Evolutionary conservation across 345 rosid species (phyloP), one percentile per base, ranked within the genome.

Genomic region (Populus euphratica): DNA sequence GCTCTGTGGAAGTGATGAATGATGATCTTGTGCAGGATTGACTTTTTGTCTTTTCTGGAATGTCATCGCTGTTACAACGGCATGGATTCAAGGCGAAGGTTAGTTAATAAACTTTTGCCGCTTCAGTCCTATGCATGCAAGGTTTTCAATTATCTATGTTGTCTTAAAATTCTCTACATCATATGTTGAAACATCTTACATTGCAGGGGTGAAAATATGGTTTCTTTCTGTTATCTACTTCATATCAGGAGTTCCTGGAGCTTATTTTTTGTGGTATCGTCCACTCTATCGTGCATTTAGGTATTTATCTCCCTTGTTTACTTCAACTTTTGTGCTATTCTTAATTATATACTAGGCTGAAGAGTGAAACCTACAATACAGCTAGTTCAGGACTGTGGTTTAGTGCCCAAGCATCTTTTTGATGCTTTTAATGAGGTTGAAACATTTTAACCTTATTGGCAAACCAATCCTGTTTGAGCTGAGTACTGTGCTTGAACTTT

Each of bases 211-310:
- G 76, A 94, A 81, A 70, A 94, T 94, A 80, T 96, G 99, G 99
- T 91, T 96, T 84, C 97, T 96, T 71, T 89, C 98, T 16, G 5
- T 92, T 44, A 96, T 94, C 85, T 96, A 90, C 92, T 94, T 96
- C 91, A 86, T 94, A 83, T 43, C 93, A 0, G 97, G 97, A 82
- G 99, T 90, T 68, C 99, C 99, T 3, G 97, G 85, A 47, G 79
- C 79, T 50, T 82, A 82, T 27, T 17, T 82, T 62, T 75, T 82
- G 79, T 82, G 85, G 98, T 96, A 94, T 83, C 97, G 97, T 18
- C 99, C 98, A 54, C 93, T 96, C 50, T 96, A 93, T 85, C 94
- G 95, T 65, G 97, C 97, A 62, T 96, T 88, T 82, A 90, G 97
- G 98, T 96, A 77, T 69, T 66, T 68, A 31, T 12, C 33, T 43